These are phyloP conservation scores for Botrytis tulipae DNA, from an alignment of 2,329 filamentous ascomycete genomes.

Conservation along the genomic window DNA sequence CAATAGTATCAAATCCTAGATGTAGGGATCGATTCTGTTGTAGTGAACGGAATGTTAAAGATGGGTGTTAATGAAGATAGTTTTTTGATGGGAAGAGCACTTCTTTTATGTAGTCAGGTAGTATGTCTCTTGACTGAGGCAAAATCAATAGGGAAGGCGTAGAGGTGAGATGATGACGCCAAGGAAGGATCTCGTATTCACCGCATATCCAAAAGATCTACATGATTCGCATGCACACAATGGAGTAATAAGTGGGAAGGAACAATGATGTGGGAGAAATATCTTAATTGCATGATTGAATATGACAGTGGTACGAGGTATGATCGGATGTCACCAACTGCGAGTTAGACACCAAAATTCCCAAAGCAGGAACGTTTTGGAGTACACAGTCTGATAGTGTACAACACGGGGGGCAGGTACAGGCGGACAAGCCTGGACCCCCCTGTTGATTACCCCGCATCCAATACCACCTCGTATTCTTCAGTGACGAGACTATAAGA, in stretches of 20 bases:
- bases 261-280: not conserved
- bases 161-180: constrained; percentile 1
- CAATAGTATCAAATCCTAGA: not conserved
- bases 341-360: not conserved
- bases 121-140: not conserved
- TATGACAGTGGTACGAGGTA: not conserved
- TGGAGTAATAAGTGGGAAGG: not conserved
- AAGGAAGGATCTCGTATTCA: constrained; percentile 16
- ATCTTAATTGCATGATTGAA: not conserved
- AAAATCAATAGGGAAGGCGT: constrained; percentile 8
- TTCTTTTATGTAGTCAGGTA: not conserved
- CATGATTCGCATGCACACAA: not conserved
- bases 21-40: not conserved
- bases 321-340: not conserved
- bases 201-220: not conserved
- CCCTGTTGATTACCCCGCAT: constrained; percentile 1
- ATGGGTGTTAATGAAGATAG: not conserved
- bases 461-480: constrained; percentile 10
- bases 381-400: not conserved
- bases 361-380: not conserved
- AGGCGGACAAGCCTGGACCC: not conserved
- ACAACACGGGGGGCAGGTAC: not conserved
- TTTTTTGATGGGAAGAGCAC: not conserved
- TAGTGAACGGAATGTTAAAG: not conserved
- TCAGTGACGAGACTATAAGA: not conserved